phyloP scores from a whole-genome alignment of 2,329 filamentous ascomycete genomes.

The Colletotrichum australisinense region DNA sequence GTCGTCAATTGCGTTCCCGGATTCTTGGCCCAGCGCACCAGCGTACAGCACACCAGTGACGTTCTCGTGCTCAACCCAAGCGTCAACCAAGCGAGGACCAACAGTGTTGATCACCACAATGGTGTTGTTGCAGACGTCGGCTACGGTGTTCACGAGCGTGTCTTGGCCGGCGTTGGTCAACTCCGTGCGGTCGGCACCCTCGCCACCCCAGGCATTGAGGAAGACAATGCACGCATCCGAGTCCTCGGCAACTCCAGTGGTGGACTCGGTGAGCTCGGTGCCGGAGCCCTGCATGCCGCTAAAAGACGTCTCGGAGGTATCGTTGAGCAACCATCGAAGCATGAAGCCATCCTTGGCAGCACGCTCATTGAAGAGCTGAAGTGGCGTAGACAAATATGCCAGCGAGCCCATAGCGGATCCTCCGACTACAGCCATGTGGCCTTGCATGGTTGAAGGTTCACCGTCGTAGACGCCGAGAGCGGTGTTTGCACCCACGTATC shows the following conservation, averaged over 20 bases:
- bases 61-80: slow-evolving; percentile 62
- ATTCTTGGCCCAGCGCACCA: slow-evolving; percentile 72
- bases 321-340: slow-evolving; percentile 71
- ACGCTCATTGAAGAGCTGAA: slow-evolving; percentile 69
- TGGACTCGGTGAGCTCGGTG: slow-evolving; percentile 38
- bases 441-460: slow-evolving; percentile 47
- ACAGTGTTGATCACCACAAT: slow-evolving; percentile 75
- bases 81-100: slow-evolving; percentile 63
- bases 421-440: slow-evolving; percentile 55
- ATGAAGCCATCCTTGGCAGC: slow-evolving; percentile 76
- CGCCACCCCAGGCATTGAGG: slow-evolving; percentile 76
- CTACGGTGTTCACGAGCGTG: slow-evolving; percentile 65
- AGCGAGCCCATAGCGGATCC: slow-evolving; percentile 49
- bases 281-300: slow-evolving; percentile 70
- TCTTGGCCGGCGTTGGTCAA: slow-evolving; percentile 76
- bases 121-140: slow-evolving; percentile 68
- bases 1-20: slow-evolving; percentile 76
- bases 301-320: slow-evolving; percentile 58
- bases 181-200: slow-evolving; percentile 73
- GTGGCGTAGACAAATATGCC: slow-evolving; percentile 61
- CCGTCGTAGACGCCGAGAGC: slow-evolving; percentile 65
- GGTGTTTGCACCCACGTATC: slow-evolving; percentile 66
- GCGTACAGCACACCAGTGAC: slow-evolving; percentile 67
- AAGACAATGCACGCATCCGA: slow-evolving; percentile 76
- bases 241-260: slow-evolving; percentile 54